Evolutionary conservation across 2,329 filamentous ascomycete species (phyloP).

Genomic region (Fusarium nelsonii): DNA sequence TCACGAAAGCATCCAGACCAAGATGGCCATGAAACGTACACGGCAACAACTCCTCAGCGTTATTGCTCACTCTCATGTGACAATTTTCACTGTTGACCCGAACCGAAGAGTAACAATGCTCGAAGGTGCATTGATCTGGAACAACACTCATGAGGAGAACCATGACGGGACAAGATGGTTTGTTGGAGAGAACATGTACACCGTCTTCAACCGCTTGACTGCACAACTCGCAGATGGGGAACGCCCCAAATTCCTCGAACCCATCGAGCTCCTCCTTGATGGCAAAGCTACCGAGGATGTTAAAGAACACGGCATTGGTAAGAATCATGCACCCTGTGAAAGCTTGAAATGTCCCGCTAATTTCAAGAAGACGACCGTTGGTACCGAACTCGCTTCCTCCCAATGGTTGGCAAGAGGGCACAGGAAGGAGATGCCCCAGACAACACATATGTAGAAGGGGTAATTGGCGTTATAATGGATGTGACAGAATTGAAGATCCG

Average conservation of each 20-base stretch:
- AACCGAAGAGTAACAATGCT: conserved; percentile 73
- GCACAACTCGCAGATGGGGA: conserved; percentile 59
- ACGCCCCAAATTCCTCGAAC: conserved; percentile 63
- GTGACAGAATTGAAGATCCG: conserved; percentile 74
- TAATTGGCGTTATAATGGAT: conserved; percentile 84
- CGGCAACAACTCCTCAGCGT: conserved; percentile 79
- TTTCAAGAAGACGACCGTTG: conserved; percentile 66
- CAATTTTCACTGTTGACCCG: conserved; percentile 78
- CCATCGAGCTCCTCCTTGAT: conserved; percentile 74
- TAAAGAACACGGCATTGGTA: conserved; percentile 71
- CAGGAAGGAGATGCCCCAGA: conserved; percentile 61
- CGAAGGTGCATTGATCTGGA: conserved; percentile 74
- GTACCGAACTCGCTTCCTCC: conserved; percentile 79
- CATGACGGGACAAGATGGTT: conserved; percentile 60
- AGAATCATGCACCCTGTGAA: conserved; percentile 23
- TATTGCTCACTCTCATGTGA: conserved; percentile 79
- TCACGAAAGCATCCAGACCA: conserved; percentile 77
- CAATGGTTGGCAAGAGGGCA: conserved; percentile 69
- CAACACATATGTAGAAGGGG: conserved; percentile 72
- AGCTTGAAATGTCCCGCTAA: conserved; percentile 13
- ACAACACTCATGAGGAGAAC: conserved; percentile 56
- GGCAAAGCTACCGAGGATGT: conserved; percentile 71
- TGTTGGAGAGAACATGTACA: conserved; percentile 73
- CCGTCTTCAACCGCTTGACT: conserved; percentile 69
- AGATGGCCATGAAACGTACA: conserved; percentile 73